Conservation (phyloP, 306 rosid genomes). For the Pyrus pyrifolia region DNA sequence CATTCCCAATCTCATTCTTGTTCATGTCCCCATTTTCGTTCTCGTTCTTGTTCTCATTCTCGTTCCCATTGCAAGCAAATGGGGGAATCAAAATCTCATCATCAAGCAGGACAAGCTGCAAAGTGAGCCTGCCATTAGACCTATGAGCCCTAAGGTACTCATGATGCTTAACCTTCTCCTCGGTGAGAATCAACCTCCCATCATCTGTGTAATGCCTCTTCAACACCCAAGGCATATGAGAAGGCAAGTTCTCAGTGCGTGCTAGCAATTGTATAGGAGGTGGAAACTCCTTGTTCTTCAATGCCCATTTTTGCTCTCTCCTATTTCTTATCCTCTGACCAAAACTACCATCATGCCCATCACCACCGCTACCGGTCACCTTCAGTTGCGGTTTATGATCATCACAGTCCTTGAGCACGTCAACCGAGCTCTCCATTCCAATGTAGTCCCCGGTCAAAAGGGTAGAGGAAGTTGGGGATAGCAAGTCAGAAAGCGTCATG, state of each 20-base stretch:
- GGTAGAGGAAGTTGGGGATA: background rate
- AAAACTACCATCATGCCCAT: background rate
- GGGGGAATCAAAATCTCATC: slow-evolving; percentile 6
- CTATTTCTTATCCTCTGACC: background rate
- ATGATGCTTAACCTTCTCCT: slow-evolving; percentile 51
- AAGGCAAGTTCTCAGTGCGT: slow-evolving; percentile 44
- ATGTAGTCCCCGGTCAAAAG: slow-evolving; percentile 34
- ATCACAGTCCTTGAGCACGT: slow-evolving; percentile 16
- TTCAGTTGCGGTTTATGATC: background rate
- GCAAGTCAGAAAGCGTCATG: slow-evolving; percentile 2
- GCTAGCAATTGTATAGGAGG: slow-evolving; percentile 59
- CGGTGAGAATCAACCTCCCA: slow-evolving; percentile 54
- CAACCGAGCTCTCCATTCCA: slow-evolving; percentile 60
- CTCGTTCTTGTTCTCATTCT: background rate
- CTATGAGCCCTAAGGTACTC: slow-evolving; percentile 57
- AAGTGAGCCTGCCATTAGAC: slow-evolving; percentile 64
- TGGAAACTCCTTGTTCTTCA: slow-evolving; percentile 36
- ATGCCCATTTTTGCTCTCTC: background rate
- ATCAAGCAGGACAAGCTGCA: slow-evolving; percentile 50
- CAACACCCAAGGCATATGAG: slow-evolving; percentile 66
- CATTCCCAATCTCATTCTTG: background rate
- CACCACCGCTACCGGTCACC: background rate
- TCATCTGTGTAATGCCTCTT: slow-evolving; percentile 52
- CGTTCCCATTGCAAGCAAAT: background rate
- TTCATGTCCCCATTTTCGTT: background rate